phyloP scores from a whole-genome alignment of 2,329 filamentous ascomycete genomes.

The Akanthomyces uredinophilus region DNA sequence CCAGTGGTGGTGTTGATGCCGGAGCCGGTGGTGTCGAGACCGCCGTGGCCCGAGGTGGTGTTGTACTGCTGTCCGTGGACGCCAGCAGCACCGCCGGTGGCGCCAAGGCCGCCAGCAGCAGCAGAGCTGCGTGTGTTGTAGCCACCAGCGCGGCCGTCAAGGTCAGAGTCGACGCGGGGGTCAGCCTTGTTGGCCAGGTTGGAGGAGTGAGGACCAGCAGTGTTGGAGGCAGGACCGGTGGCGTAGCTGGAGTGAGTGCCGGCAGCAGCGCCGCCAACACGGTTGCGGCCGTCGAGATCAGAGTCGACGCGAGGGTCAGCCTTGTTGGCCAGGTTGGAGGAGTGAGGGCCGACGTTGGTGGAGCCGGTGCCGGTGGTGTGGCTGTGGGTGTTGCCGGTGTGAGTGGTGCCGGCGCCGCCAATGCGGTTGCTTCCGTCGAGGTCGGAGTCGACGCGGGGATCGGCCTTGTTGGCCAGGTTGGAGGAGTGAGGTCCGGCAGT shows the following conservation, averaged over 20 bases:
- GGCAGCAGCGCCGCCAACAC: background rate
- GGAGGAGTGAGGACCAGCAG: slow-evolving; percentile 36
- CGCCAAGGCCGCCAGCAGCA: slow-evolving; percentile 12
- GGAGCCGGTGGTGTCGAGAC: background rate
- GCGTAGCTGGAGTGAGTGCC: slow-evolving; percentile 11
- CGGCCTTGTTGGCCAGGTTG: slow-evolving; percentile 41
- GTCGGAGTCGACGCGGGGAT: slow-evolving; percentile 49
- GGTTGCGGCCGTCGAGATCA: slow-evolving; percentile 37
- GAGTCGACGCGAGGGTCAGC: slow-evolving; percentile 48
- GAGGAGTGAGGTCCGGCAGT: slow-evolving; percentile 37
- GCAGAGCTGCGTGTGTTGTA: slow-evolving; percentile 18
- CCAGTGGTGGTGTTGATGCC: slow-evolving; percentile 10
- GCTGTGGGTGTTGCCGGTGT: background rate
- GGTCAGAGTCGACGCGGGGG: slow-evolving; percentile 47
- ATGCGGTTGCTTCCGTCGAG: slow-evolving; percentile 33
- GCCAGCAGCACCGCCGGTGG: slow-evolving; percentile 23
- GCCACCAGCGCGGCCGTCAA: slow-evolving; percentile 27
- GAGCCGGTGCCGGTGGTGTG: slow-evolving; percentile 18
- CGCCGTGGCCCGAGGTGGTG: slow-evolving; percentile 25
- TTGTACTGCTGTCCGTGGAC: slow-evolving; percentile 29
- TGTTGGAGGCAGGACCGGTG: slow-evolving; percentile 18
- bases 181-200: slow-evolving; percentile 44
- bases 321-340: slow-evolving; percentile 40
- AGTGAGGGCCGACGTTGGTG: slow-evolving; percentile 35
- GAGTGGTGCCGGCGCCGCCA: background rate